Evolutionary conservation across 139 green algal species (phyloP).

Genomic region (Coelastrella sp.): DNA sequence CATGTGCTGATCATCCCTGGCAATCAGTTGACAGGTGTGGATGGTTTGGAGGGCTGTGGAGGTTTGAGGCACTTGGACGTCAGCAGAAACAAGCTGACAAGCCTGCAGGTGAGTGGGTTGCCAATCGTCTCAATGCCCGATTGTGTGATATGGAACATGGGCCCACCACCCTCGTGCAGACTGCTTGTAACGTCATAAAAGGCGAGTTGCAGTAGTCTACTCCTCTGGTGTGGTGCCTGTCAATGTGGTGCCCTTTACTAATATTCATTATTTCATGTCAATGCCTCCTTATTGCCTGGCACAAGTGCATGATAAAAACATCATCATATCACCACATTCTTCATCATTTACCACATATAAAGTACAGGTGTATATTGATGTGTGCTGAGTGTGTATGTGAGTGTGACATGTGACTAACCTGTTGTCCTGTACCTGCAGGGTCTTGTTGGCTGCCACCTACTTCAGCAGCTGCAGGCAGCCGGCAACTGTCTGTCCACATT

Average conservation of each 20-base stretch:
- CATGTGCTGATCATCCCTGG: background rate
- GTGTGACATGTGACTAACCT: too few species aligned
- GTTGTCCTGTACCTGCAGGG: background rate
- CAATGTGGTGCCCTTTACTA: too few species aligned
- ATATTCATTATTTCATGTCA: too few species aligned
- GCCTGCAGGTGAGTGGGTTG: slow-evolving; percentile 11
- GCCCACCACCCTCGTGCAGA: too few species aligned
- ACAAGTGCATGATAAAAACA: background rate
- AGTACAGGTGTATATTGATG: too few species aligned
- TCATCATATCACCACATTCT: background rate
- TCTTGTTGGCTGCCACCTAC: slow-evolving; percentile 21
- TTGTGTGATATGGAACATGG: too few species aligned
- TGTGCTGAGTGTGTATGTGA: too few species aligned
- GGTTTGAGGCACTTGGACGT: slow-evolving; percentile 31
- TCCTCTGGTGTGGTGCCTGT: too few species aligned
- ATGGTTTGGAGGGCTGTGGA: slow-evolving; percentile 24
- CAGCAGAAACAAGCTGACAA: slow-evolving; percentile 42
- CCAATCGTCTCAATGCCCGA: background rate
- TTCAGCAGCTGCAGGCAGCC: slow-evolving; percentile 22
- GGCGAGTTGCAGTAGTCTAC: too few species aligned
- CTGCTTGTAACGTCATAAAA: too few species aligned
- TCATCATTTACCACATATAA: too few species aligned
- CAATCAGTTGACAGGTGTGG: slow-evolving; percentile 31
- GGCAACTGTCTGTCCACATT: slow-evolving; percentile 24
- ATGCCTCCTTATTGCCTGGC: background rate